A percentile compares a stretch with the other conserved stretches of the same genome.
These are phyloP conservation scores for Diplodia seriata DNA, from an alignment of 2,329 filamentous ascomycete species.

Conservation along the genomic window DNA sequence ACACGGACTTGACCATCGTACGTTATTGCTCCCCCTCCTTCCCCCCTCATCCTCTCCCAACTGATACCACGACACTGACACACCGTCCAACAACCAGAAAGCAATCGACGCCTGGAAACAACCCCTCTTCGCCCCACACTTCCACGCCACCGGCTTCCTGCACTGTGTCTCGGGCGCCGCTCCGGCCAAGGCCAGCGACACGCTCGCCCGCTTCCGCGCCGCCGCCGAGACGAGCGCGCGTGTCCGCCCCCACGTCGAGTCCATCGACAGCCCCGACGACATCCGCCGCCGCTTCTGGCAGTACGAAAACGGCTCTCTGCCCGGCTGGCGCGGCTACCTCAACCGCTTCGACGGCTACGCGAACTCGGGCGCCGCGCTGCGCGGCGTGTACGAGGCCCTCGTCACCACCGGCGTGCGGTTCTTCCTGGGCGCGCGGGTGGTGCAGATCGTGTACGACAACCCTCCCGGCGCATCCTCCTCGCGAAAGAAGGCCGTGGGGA, in stretches of 20 bases:
- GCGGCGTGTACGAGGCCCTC: slow-evolving; percentile 50
- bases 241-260: slow-evolving; percentile 51
- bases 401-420: slow-evolving; percentile 53
- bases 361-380: slow-evolving; percentile 61
- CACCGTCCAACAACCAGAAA: slow-evolving; percentile 43
- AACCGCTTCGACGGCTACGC: slow-evolving; percentile 66
- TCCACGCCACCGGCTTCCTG: slow-evolving; percentile 59
- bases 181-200: slow-evolving; percentile 58
- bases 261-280: slow-evolving; percentile 44
- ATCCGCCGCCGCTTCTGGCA: slow-evolving; percentile 57
- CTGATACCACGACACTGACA: background rate
- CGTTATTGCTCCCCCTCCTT: slow-evolving; percentile 32
- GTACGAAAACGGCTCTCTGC: slow-evolving; percentile 51
- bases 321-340: slow-evolving; percentile 65
- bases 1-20: slow-evolving; percentile 62
- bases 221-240: slow-evolving; percentile 51
- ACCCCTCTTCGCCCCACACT: slow-evolving; percentile 62
- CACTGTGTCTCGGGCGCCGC: slow-evolving; percentile 59
- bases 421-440: slow-evolving; percentile 49
- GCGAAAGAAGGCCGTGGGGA: slow-evolving; percentile 41
- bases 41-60: background rate
- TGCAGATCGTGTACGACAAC: slow-evolving; percentile 51
- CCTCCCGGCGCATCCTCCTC: background rate
- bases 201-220: slow-evolving; percentile 51
- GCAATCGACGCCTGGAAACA: slow-evolving; percentile 62